Evolutionary conservation across 192 early-diverging fungal genomes (phyloP).

Genomic region (Backusella mclennaniae): DNA sequence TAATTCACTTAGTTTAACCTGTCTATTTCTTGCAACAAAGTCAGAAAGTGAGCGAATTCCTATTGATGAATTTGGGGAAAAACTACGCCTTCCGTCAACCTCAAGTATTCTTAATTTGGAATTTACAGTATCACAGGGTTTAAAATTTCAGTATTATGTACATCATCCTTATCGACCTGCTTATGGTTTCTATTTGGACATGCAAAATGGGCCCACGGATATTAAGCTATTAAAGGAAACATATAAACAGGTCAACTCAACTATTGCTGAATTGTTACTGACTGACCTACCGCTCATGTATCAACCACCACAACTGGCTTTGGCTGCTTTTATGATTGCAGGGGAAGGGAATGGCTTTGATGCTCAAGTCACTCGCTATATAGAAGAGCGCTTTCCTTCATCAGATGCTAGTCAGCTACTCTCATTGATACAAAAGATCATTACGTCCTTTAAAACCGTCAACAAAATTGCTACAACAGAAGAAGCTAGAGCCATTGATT

Average conservation of each 20-base stretch:
- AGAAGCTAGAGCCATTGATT: conserved; percentile 60
- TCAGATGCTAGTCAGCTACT: conserved; percentile 37
- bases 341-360: conserved; percentile 52
- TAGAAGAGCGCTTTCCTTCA: conserved; percentile 42
- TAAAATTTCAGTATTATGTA: conserved; percentile 72
- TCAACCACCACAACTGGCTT: conserved; percentile 74
- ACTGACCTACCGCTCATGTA: conserved; percentile 76
- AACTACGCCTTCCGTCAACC: conserved; percentile 42
- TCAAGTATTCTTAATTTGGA: conserved; percentile 62
- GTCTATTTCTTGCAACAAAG: conserved; percentile 76
- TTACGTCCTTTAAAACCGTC: conserved; percentile 40
- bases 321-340: conserved; percentile 64
- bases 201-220: conserved; percentile 52
- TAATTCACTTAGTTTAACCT: conserved; percentile 49
- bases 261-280: conserved; percentile 59
- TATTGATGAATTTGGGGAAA: conserved; percentile 69
- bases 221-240: conserved; percentile 44
- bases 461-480: conserved; percentile 40
- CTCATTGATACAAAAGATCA: conserved; percentile 41
- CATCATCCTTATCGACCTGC: conserved; percentile 72
- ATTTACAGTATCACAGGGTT: conserved; percentile 66
- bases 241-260: conserved; percentile 52
- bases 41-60: conserved; percentile 70
- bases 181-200: conserved; percentile 73
- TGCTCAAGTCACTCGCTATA: conserved; percentile 24